A percentile compares a stretch with the other conserved stretches of the same genome.
These are phyloP conservation scores for Collariella sp. DNA, from an alignment of 495 filamentous ascomycete species.

Conservation along the genomic window DNA sequence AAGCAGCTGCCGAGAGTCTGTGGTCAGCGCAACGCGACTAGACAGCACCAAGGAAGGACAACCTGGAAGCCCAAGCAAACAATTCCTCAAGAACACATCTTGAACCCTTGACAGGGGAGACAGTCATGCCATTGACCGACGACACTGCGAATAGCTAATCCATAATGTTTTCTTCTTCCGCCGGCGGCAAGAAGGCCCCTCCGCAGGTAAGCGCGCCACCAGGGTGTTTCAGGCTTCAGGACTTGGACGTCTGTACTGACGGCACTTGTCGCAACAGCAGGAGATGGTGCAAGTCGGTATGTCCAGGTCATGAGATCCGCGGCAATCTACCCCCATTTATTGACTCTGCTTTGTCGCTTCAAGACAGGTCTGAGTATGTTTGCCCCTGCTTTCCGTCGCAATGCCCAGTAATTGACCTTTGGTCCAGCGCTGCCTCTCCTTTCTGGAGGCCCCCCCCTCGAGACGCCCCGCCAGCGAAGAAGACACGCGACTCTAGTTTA, in stretches of 20 bases:
- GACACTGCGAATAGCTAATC: conserved; percentile 4
- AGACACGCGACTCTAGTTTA: conserved; percentile 58
- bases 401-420: neutral
- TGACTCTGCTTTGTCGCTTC: conserved; percentile 21
- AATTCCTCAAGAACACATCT: neutral
- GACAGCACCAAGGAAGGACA: neutral
- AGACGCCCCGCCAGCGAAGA: conserved; percentile 44
- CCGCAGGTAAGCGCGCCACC: conserved; percentile 54
- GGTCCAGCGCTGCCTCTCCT: conserved; percentile 64
- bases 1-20: conserved; percentile 5
- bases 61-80: neutral
- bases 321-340: neutral
- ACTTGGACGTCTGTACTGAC: conserved; percentile 19
- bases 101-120: neutral
- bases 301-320: conserved; percentile 7
- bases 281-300: conserved; percentile 99
- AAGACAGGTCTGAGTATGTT: conserved; percentile 57
- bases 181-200: conserved; percentile 57
- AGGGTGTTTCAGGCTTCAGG: conserved; percentile 6
- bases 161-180: conserved; percentile 50
- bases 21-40: conserved; percentile 6
- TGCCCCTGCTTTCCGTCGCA: neutral
- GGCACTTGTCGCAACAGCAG: conserved; percentile 41
- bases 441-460: conserved; percentile 71
- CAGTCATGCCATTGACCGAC: conserved; percentile 21